Conservation (phyloP, 2,329 filamentous ascomycete genomes). For the Helminthosporium solani region DNA sequence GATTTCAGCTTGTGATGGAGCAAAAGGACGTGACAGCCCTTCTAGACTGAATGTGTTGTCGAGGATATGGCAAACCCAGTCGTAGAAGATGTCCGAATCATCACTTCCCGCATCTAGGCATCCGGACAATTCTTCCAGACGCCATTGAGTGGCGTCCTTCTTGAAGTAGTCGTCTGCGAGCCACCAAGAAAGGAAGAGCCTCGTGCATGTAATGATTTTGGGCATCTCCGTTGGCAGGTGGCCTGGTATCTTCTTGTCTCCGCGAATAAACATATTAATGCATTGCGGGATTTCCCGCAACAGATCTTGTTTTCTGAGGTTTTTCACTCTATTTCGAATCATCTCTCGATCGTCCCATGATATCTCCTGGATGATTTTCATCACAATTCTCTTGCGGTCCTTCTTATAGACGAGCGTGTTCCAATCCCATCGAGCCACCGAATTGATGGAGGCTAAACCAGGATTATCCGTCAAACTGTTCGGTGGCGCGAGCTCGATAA, state of each 20-base stretch:
- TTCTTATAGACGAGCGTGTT: slow-evolving; percentile 35
- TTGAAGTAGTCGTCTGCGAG: slow-evolving; percentile 23
- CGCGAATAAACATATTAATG: slow-evolving; percentile 21
- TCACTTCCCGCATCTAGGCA: slow-evolving; percentile 12
- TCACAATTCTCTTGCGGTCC: slow-evolving; percentile 49
- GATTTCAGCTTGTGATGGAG: slow-evolving; percentile 29
- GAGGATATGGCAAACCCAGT: slow-evolving; percentile 27
- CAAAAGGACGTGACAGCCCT: slow-evolving; percentile 19
- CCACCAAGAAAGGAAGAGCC: slow-evolving; percentile 41
- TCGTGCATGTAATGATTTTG: slow-evolving; percentile 28
- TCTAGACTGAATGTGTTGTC: slow-evolving; percentile 26
- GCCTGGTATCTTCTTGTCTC: slow-evolving; percentile 23
- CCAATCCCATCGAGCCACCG: slow-evolving; percentile 37
- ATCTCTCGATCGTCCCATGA: slow-evolving; percentile 17
- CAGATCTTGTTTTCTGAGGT: slow-evolving; percentile 20
- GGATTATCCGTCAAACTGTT: slow-evolving; percentile 9
- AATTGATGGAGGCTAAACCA: slow-evolving; percentile 27
- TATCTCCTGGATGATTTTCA: slow-evolving; percentile 45
- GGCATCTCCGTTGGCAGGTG: slow-evolving; percentile 25
- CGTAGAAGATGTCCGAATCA: slow-evolving; percentile 24
- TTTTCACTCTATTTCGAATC: slow-evolving; percentile 21
- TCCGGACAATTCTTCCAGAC: slow-evolving; percentile 19
- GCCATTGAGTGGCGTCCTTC: slow-evolving; percentile 5
- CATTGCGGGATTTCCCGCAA: slow-evolving; percentile 27
- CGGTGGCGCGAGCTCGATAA: background rate